phyloP scores from a whole-genome alignment of 1,139 yeast genomes.

The Pneumocystis jirovecii region DNA sequence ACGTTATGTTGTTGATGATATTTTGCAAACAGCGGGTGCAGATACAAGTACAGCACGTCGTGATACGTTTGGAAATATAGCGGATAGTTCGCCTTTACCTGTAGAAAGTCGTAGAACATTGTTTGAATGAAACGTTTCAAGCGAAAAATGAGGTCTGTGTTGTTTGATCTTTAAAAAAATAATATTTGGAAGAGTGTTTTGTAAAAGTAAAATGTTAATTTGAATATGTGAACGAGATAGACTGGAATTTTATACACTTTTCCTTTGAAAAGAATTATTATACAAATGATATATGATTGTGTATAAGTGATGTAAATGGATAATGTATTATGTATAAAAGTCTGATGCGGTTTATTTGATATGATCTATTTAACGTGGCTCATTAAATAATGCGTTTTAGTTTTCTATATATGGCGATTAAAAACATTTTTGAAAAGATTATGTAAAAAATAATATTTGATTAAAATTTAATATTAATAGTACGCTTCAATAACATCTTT shows the following conservation, averaged over 20 bases:
- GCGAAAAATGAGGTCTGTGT: not conserved
- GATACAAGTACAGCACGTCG: not conserved
- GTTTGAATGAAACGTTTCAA: not conserved
- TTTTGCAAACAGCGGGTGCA: not conserved
- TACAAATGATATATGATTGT: too few relatives aligned
- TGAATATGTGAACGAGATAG: not conserved
- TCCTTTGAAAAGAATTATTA: too few relatives aligned
- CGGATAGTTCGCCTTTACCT: not conserved
- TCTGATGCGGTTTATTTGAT: not conserved
- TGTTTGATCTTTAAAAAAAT: too few relatives aligned
- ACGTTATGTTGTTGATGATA: not conserved
- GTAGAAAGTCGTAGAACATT: not conserved
- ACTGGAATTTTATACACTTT: too few relatives aligned
- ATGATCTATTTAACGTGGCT: too few relatives aligned
- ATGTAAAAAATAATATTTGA: not conserved
- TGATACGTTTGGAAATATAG: not conserved
- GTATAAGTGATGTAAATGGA: too few relatives aligned
- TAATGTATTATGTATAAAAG: too few relatives aligned
- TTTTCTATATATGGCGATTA: not conserved
- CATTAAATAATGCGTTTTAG: too few relatives aligned
- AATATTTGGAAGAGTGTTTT: not conserved
- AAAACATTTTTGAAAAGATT: not conserved
- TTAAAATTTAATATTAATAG: too few relatives aligned
- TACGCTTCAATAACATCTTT: too few relatives aligned
- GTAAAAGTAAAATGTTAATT: too few relatives aligned